Evolutionary conservation across 148 eudicot genomes (phyloP).

Genomic region (Fagopyrum esculentum): DNA sequence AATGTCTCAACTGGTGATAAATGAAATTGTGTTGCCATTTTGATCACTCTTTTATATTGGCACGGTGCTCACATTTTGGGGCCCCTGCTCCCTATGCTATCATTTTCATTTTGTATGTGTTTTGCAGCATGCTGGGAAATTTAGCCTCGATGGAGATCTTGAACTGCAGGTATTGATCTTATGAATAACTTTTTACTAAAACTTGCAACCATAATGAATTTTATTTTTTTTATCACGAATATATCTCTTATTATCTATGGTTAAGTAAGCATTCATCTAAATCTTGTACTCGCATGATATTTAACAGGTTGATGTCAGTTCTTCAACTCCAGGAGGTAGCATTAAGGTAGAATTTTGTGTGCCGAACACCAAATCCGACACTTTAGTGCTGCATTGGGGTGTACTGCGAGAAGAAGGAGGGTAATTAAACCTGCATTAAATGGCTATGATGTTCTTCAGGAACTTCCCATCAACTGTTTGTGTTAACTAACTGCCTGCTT

Average conservation of each 20-base stretch:
- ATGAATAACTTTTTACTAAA: neutral
- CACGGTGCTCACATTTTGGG: neutral
- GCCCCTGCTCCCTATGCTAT: neutral
- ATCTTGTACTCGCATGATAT: conserved; percentile 18
- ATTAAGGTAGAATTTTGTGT: conserved; percentile 50
- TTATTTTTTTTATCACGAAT: neutral
- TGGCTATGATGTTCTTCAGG: neutral
- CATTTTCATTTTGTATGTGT: neutral
- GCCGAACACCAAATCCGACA: conserved; percentile 44
- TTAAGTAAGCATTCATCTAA: neutral
- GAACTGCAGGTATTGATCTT: conserved; percentile 67
- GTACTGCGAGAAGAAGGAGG: conserved; percentile 44
- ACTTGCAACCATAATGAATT: neutral
- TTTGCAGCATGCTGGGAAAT: conserved; percentile 61
- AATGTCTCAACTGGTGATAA: neutral
- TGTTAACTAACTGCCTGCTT: conserved; percentile 5
- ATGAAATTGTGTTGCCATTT: neutral
- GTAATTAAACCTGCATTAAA: conserved; percentile 28
- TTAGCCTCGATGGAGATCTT: conserved; percentile 62
- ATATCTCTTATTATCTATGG: neutral
- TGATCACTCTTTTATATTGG: neutral
- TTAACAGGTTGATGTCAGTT: conserved; percentile 60
- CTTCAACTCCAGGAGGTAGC: conserved; percentile 43
- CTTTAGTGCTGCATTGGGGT: conserved; percentile 86
- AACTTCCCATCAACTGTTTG: neutral